Percentiles rank a stretch among this genome's conserved stretches.
phyloP scores from a whole-genome alignment of 768 basidiomycete species.

The Auricularia sp. region DNA sequence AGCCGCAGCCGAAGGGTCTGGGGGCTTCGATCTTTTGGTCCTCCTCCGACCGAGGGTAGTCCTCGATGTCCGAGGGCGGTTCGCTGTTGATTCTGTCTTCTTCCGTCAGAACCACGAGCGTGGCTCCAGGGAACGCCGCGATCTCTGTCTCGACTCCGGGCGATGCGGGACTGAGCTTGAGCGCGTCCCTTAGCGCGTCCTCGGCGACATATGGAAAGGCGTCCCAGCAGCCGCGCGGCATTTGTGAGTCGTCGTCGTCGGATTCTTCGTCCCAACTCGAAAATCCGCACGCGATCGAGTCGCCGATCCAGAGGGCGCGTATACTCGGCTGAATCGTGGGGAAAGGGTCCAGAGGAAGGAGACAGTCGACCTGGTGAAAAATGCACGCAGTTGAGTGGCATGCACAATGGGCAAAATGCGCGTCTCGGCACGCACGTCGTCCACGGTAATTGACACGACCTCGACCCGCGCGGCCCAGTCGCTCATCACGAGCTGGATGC shows the following conservation, averaged over 20 bases:
- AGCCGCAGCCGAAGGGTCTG: neutral
- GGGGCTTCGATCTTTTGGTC: neutral
- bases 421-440: neutral
- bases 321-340: neutral
- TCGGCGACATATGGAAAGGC: neutral
- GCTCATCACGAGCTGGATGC: neutral
- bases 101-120: neutral
- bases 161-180: no score
- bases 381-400: neutral
- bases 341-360: neutral
- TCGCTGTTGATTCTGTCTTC: neutral
- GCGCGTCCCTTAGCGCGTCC: no score
- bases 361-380: neutral
- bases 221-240: neutral
- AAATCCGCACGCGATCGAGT: neutral
- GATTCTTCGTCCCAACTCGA: neutral
- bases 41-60: neutral
- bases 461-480: neutral
- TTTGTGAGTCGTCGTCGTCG: neutral
- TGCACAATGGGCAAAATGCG: neutral
- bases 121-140: neutral
- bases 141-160: neutral
- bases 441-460: neutral
- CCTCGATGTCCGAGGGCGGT: neutral
- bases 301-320: neutral